Evolutionary conservation across 441 rosid genomes (phyloP).

Genomic region (Pelargonium exstipulatum): DNA sequence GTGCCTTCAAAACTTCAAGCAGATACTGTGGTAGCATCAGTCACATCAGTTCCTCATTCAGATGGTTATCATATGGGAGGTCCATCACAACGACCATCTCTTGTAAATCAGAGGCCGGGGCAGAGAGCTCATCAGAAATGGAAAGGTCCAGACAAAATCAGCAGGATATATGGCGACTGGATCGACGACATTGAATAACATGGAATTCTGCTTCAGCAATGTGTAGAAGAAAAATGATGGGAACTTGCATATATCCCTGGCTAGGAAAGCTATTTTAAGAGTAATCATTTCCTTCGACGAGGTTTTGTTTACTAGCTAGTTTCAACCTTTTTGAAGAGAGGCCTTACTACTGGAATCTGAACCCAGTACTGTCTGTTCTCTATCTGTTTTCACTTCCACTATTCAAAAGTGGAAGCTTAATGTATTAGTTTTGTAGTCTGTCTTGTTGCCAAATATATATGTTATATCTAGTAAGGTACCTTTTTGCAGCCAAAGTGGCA

Average conservation of each 20-base stretch:
- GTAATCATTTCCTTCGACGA: background rate
- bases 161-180: conserved; percentile 96
- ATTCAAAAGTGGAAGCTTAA: background rate
- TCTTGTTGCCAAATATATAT: background rate
- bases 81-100: conserved; percentile 52
- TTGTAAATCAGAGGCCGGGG: conserved; percentile 52
- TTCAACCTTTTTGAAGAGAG: background rate
- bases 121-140: conserved; percentile 71
- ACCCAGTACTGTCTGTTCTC: background rate
- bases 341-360: background rate
- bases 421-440: background rate
- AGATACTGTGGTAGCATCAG: conserved; percentile 40
- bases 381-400: background rate
- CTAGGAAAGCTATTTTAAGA: background rate
- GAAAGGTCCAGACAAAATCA: conserved; percentile 94
- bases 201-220: conserved; percentile 3
- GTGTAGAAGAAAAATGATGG: background rate
- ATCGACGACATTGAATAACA: conserved; percentile 65
- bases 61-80: conserved; percentile 57
- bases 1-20: conserved; percentile 43
- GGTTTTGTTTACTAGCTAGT: background rate
- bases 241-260: background rate
- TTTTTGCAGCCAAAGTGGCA: background rate
- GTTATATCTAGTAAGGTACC: background rate
- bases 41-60: conserved; percentile 42